These are phyloP conservation scores for Fusarium xyrophilum DNA, from an alignment of 2,329 filamentous ascomycete genomes.

Conservation along the genomic window DNA sequence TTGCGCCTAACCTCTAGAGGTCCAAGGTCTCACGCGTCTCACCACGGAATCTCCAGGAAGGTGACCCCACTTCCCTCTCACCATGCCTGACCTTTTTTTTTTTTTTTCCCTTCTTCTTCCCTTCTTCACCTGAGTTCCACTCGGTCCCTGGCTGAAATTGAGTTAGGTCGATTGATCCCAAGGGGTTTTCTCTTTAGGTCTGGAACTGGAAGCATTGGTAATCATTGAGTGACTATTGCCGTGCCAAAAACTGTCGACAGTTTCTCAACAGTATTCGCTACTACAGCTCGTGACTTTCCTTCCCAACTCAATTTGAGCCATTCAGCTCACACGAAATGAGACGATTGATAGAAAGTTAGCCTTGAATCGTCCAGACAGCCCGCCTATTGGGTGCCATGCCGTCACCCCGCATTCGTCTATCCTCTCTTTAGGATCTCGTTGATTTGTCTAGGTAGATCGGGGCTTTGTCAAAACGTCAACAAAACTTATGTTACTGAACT, in stretches of 20 bases:
- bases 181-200: background rate
- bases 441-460: conserved; percentile 27
- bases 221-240: background rate
- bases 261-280: background rate
- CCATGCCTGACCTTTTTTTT: conserved; percentile 19
- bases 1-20: conserved; percentile 44
- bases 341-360: background rate
- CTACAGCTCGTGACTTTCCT: background rate
- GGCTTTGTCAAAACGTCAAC: conserved; percentile 25
- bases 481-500: conserved; percentile 23
- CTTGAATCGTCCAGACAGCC: background rate
- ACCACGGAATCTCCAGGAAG: conserved; percentile 38
- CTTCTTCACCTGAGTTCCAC: conserved; percentile 28
- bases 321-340: background rate
- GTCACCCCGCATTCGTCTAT: conserved; percentile 33
- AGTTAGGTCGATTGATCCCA: conserved; percentile 4
- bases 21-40: conserved; percentile 41
- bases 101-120: background rate
- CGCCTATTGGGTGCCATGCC: conserved; percentile 29
- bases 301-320: conserved; percentile 1
- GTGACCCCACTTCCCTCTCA: conserved; percentile 21
- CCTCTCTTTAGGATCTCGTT: conserved; percentile 31
- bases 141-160: conserved; percentile 20
- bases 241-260: background rate
- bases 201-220: conserved; percentile 10